Evolutionary conservation across 2,329 filamentous ascomycete genomes (phyloP).

Genomic region (Blumeriella jaapii): DNA sequence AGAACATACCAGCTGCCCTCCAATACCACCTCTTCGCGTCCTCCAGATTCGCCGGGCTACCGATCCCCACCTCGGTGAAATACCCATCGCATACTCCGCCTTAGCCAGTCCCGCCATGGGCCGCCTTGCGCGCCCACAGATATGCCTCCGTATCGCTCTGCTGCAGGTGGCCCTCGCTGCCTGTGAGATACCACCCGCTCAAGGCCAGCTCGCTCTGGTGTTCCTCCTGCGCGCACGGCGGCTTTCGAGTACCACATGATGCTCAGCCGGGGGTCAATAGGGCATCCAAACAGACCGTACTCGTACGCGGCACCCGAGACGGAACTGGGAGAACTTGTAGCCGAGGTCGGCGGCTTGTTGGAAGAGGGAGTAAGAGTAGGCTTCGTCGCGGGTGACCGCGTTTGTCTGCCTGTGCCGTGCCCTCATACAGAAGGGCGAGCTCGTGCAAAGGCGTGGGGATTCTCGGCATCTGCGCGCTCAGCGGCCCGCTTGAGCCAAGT

Average conservation of each 20-base stretch:
- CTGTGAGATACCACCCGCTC: slow-evolving; percentile 91
- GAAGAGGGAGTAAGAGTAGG: slow-evolving; percentile 72
- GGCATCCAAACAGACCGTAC: slow-evolving; percentile 73
- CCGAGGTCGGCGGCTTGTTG: slow-evolving; percentile 75
- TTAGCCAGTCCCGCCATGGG: slow-evolving; percentile 78
- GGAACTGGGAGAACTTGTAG: slow-evolving; percentile 92
- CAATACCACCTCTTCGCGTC: slow-evolving; percentile 99
- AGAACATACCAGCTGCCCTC: slow-evolving; percentile 77
- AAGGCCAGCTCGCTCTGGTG: slow-evolving; percentile 82
- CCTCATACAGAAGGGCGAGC: slow-evolving; percentile 55
- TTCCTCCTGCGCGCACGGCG: slow-evolving; percentile 82
- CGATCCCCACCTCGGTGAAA: slow-evolving; percentile 92
- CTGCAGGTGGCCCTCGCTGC: slow-evolving; percentile 72
- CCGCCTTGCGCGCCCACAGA: slow-evolving; percentile 91
- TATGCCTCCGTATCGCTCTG: slow-evolving; percentile 96
- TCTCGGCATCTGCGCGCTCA: slow-evolving; percentile 75
- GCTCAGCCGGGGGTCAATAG: slow-evolving; percentile 69
- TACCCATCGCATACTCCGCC: slow-evolving; percentile 98
- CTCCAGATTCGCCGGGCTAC: slow-evolving; percentile 72
- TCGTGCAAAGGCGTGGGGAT: slow-evolving; percentile 94
- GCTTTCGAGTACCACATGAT: slow-evolving; percentile 93
- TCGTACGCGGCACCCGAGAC: slow-evolving; percentile 81
- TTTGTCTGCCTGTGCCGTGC: slow-evolving; percentile 47
- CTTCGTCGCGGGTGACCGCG: slow-evolving; percentile 65
- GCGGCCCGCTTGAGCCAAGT: slow-evolving; percentile 90